Percentiles rank a stretch among this genome's conserved stretches.
These are phyloP conservation scores for Garcileccinum viscosum DNA, from an alignment of 1,284 basidiomycete genomes.

Conservation along the genomic window DNA sequence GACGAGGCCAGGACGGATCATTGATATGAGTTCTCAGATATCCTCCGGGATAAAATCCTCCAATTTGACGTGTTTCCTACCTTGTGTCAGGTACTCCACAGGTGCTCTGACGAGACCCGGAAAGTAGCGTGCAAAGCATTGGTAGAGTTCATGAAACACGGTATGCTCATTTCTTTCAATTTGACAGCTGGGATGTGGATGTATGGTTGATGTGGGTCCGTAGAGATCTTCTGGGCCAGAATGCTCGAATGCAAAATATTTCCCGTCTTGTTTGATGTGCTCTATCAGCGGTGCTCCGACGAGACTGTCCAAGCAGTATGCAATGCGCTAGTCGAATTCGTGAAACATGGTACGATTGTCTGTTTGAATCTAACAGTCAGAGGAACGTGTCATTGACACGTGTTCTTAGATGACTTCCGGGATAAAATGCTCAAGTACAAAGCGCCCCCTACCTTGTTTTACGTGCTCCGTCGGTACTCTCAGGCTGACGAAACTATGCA, in stretches of 20 bases:
- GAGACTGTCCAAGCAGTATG: neutral
- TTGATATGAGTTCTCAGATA: slow-evolving; percentile 16
- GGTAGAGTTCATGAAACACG: slow-evolving; percentile 20
- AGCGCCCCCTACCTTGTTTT: no score
- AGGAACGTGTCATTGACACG: neutral
- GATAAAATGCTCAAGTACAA: neutral
- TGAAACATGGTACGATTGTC: no score
- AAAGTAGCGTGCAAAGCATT: slow-evolving; percentile 20
- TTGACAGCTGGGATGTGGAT: neutral
- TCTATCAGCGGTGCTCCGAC: neutral
- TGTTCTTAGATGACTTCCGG: fast-evolving
- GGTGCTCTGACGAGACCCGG: slow-evolving; percentile 28
- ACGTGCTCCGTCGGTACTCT: neutral
- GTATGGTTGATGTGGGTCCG: neutral
- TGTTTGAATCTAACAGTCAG: neutral
- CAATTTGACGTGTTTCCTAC: slow-evolving; percentile 15
- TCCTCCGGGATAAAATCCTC: slow-evolving; percentile 27
- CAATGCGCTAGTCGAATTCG: neutral
- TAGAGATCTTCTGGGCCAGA: neutral
- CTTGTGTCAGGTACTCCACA: slow-evolving; percentile 28
- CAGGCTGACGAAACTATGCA: neutral
- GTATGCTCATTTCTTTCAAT: slow-evolving; percentile 11
- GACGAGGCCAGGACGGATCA: neutral
- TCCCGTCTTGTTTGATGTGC: fast-evolving
- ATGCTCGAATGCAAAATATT: neutral